A percentile compares a stretch with the other conserved stretches of the same genome.
Conservation (phyloP, 495 filamentous ascomycete genomes). For the Jackrogersella multiformis region DNA sequence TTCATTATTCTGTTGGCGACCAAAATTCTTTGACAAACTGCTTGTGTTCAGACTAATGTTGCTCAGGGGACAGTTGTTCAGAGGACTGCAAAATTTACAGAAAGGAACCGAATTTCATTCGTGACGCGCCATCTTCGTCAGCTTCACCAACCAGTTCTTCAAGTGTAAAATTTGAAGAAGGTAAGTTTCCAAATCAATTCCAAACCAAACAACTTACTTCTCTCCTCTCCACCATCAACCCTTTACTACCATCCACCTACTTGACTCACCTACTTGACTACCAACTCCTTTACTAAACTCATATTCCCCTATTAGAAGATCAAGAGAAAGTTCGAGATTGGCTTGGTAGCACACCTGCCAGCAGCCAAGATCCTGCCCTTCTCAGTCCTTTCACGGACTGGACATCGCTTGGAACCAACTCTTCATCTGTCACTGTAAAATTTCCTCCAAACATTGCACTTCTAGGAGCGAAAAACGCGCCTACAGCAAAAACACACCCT, state of each 20-base stretch:
- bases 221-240: neutral
- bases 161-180: neutral
- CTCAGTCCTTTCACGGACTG: slow-evolving; percentile 5
- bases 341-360: neutral
- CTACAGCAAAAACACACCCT: neutral
- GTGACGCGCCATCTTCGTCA: neutral
- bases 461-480: neutral
- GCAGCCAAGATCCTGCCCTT: neutral
- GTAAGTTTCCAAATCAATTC: neutral
- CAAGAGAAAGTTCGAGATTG: neutral
- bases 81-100: neutral
- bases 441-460: neutral
- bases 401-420: no score
- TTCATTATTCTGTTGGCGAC: no score
- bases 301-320: neutral
- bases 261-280: neutral
- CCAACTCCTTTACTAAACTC: neutral
- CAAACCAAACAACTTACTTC: neutral
- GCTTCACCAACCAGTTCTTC: neutral
- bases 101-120: neutral
- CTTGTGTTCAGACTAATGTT: neutral
- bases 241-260: neutral
- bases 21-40: no score
- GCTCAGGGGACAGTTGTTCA: neutral
- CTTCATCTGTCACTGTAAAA: neutral